These are phyloP conservation scores for Mycena polygramma DNA, from an alignment of 768 basidiomycete species.

Conservation along the genomic window DNA sequence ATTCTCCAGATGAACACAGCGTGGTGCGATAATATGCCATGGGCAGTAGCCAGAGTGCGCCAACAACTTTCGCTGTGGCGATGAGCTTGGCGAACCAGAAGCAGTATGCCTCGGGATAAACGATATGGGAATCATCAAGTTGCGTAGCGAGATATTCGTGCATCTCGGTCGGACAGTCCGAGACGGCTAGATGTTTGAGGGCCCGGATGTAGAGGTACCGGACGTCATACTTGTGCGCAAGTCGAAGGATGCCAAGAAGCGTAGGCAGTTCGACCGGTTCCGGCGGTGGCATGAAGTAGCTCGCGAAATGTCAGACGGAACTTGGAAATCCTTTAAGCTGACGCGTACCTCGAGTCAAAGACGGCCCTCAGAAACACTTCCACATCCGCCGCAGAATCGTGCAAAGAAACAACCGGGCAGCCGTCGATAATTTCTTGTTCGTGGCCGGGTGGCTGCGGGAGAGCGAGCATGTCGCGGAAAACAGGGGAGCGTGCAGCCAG, in stretches of 20 bases:
- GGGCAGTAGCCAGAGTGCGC: background rate
- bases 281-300: conserved; percentile 13
- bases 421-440: background rate
- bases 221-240: conserved; percentile 7
- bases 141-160: background rate
- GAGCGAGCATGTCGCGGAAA: background rate
- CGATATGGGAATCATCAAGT: background rate
- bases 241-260: background rate
- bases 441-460: background rate
- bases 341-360: conserved; percentile 14
- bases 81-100: background rate
- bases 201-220: background rate
- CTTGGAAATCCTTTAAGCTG: background rate
- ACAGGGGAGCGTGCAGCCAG: conserved; percentile 1
- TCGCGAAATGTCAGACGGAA: background rate
- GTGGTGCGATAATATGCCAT: background rate
- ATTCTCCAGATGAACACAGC: rapidly evolving
- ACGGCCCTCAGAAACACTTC: conserved; percentile 2
- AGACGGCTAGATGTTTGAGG: background rate
- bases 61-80: background rate
- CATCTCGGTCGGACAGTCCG: too few relatives aligned
- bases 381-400: conserved; percentile 2
- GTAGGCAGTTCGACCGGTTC: background rate
- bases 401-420: background rate
- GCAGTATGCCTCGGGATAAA: too few relatives aligned